Conservation (phyloP, 257 asterid species). For the Linderniella brevidens region DNA sequence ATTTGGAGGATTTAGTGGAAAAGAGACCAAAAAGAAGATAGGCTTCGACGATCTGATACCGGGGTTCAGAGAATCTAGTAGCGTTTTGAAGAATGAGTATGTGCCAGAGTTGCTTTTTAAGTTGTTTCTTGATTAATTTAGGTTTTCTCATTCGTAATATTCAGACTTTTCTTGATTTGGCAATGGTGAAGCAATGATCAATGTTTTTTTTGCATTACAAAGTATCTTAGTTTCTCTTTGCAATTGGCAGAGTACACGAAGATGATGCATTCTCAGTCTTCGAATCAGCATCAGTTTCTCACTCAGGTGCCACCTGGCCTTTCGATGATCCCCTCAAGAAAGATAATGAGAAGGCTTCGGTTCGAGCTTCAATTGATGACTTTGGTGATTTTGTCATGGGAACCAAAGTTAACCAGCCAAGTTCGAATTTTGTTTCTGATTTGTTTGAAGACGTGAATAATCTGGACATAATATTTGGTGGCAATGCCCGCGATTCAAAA, state of each 20-base stretch:
- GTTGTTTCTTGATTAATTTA: not conserved
- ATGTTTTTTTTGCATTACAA: constrained; percentile 13
- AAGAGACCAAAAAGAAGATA: constrained; percentile 18
- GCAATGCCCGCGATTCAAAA: constrained; percentile 10
- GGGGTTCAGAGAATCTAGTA: constrained; percentile 32
- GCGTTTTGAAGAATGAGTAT: constrained; percentile 15
- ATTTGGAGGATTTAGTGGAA: constrained; percentile 24
- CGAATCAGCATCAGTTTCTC: constrained; percentile 24
- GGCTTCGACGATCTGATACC: constrained; percentile 39
- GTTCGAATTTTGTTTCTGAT: constrained; percentile 12
- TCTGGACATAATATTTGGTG: constrained; percentile 33
- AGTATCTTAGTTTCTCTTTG: constrained; percentile 20
- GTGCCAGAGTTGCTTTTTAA: constrained; percentile 9
- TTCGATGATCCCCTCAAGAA: constrained; percentile 21
- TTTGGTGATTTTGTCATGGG: constrained; percentile 34
- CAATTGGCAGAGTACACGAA: constrained; percentile 20
- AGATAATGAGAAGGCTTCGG: constrained; percentile 17
- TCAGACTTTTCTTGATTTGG: not conserved
- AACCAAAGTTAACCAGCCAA: constrained; percentile 14
- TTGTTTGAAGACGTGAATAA: constrained; percentile 16
- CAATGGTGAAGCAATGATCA: constrained; percentile 12
- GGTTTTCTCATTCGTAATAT: constrained; percentile 3
- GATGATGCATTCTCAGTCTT: constrained; percentile 54
- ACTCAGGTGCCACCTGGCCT: constrained; percentile 30
- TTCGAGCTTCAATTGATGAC: constrained; percentile 32